These are phyloP conservation scores for Paramecium sexaurelia DNA, from an alignment of 73 alveolate genomes.

Conservation along the genomic window DNA sequence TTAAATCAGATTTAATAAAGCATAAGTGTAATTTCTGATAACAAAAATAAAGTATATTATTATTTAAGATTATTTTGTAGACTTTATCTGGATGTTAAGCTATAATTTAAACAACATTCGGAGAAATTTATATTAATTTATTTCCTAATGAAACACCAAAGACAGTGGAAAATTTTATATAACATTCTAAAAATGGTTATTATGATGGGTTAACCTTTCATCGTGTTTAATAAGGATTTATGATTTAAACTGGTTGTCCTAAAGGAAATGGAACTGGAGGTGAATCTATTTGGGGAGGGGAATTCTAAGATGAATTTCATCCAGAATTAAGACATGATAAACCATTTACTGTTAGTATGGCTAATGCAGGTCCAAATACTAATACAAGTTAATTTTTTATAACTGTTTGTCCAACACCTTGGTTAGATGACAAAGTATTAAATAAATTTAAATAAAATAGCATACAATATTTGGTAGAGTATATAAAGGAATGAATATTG, in stretches of 20 bases:
- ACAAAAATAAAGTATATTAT: not conserved
- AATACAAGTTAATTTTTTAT: conserved; percentile 94
- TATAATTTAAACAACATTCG: conserved; percentile 83
- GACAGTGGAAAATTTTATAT: conserved; percentile 91
- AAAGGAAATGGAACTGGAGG: conserved; percentile 98
- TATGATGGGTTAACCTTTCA: conserved; percentile 83
- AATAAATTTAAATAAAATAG: conserved; percentile 21
- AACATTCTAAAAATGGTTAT: conserved; percentile 89
- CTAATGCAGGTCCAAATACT: conserved; percentile 95
- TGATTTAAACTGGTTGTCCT: conserved; percentile 98
- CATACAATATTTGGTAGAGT: conserved; percentile 96
- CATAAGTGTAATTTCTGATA: conserved; percentile 26
- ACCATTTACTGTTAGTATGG: conserved; percentile 91
- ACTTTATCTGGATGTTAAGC: conserved; percentile 55
- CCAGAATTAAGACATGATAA: conserved; percentile 92
- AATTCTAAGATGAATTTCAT: conserved; percentile 93
- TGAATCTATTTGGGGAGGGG: conserved; percentile 87
- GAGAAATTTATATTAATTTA: conserved; percentile 85
- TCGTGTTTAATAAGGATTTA: conserved; percentile 90
- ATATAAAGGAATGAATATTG: conserved; percentile 79
- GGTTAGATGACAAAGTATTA: conserved; percentile 87
- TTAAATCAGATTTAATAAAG: conserved; percentile 8
- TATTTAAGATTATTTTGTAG: not conserved
- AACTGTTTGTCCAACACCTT: conserved; percentile 86
- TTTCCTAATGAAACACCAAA: conserved; percentile 88